These are phyloP conservation scores for Cyclocybe cylindracea DNA, from an alignment of 768 basidiomycete genomes.

Conservation along the genomic window DNA sequence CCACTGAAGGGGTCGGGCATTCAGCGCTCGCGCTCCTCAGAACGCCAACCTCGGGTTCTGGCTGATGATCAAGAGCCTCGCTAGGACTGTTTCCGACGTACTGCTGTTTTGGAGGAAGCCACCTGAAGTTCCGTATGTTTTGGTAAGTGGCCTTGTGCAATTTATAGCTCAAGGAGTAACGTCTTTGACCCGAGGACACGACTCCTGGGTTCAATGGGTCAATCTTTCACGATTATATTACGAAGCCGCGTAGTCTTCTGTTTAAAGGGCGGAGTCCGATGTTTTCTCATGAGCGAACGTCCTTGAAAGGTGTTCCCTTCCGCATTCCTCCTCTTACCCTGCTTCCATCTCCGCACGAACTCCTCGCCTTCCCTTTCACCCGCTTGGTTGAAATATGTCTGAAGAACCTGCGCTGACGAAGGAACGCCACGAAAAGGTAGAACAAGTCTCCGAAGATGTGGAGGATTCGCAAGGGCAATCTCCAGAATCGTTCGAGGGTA, in stretches of 20 bases:
- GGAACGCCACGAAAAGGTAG: slow-evolving; percentile 3
- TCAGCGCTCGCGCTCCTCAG: neutral
- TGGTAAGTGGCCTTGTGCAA: slow-evolving; percentile 11
- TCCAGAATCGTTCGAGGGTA: slow-evolving; percentile 11
- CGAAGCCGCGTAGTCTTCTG: too few relatives aligned
- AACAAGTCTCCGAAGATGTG: neutral
- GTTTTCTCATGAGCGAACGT: too few relatives aligned
- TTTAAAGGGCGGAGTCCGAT: too few relatives aligned
- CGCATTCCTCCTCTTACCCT: too few relatives aligned
- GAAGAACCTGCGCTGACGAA: slow-evolving; percentile 1
- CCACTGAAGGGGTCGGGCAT: neutral
- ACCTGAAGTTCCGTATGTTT: slow-evolving; percentile 3
- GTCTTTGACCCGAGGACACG: too few relatives aligned
- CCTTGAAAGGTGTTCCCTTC: too few relatives aligned
- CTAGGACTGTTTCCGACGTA: neutral
- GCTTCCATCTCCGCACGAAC: too few relatives aligned
- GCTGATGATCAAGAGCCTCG: slow-evolving; percentile 1
- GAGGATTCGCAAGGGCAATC: neutral
- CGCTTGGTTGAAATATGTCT: neutral
- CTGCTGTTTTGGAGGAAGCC: slow-evolving; percentile 11
- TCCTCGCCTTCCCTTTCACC: neutral
- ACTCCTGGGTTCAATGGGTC: too few relatives aligned
- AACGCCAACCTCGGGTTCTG: neutral
- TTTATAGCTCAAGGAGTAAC: neutral
- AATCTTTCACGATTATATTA: too few relatives aligned